These are phyloP conservation scores for Sabuloglossum arenarium DNA, from an alignment of 495 filamentous ascomycete genomes.

Conservation along the genomic window DNA sequence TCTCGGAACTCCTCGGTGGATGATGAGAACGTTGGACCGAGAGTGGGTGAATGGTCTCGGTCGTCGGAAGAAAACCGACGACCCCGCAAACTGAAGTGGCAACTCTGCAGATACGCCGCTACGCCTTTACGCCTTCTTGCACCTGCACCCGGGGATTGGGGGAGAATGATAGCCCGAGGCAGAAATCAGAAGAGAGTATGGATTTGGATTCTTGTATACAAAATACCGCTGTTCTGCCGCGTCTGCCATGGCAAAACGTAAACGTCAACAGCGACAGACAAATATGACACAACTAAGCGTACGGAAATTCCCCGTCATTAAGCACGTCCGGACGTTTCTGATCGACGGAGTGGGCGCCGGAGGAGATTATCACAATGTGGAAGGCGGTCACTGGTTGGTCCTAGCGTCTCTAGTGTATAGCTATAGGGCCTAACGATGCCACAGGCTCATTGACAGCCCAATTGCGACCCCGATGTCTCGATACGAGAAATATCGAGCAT, in stretches of 20 bases:
- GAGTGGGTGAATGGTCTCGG: background rate
- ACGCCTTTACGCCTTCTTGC: background rate
- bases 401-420: too few relatives aligned
- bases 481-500: conserved; percentile 71
- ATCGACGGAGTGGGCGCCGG: conserved; percentile 72
- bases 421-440: conserved; percentile 23
- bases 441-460: conserved; percentile 79
- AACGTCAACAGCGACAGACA: background rate
- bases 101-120: background rate
- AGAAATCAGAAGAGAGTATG: background rate
- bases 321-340: conserved; percentile 59
- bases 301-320: conserved; percentile 45
- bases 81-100: background rate
- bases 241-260: background rate
- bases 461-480: conserved; percentile 82
- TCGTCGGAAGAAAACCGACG: background rate
- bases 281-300: background rate
- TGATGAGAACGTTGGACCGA: conserved; percentile 1
- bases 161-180: background rate
- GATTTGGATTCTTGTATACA: background rate
- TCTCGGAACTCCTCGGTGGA: background rate
- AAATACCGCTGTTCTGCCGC: background rate
- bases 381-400: conserved; percentile 23
- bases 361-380: conserved; percentile 91
- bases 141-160: background rate